Evolutionary conservation across 2,329 filamentous ascomycete genomes (phyloP), one percentile per base, ranked within the genome.

Genomic region (Trichophyton benhamiae): DNA sequence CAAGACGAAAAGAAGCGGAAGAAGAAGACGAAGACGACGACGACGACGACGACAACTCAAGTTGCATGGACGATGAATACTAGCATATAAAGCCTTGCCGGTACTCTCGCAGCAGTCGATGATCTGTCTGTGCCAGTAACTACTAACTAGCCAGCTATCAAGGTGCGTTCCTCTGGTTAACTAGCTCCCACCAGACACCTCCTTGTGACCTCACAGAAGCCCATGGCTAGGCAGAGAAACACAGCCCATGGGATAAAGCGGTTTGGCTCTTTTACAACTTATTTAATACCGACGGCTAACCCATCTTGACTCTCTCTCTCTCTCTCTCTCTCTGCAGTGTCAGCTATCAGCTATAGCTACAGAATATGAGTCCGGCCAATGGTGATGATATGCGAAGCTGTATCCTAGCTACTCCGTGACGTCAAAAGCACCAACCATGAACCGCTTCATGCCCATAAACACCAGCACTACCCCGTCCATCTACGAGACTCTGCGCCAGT

Each of bases 351-450:
- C 49, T 13, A 25, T 6, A 38, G 33, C 8, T 27, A 53, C 9
- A 52, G 20, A 25, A 53, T 25, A 53, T 53, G 49, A 53, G 27
- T 30, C 7, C 49, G 13, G 22, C 49, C 49, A 53, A 25, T 25
- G 33, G 49, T 25, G 49, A 3, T 30, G 49, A n/a, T 53, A 27
- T 25, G 46, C 30, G 49, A 30, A 53, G 22, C 22, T 25, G n/a
- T 25, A 48, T 48, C 44, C 44, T 48, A 17, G 41, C 4, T 44
- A n/a, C 41, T 22, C 27, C 42, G 78, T 77, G 78, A 76, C 79
- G 60, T 82, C 80, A 64, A 79, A 80, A 38, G 33, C 66, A 71
- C 82, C 17, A 71, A 71, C 82, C 17, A 71, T 83, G 46, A 82
- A 80, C 52, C 76, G 79, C 61, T 75, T 82, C 44, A 68, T 77